Evolutionary conservation across 208 protist species (phyloP).

Genomic region (Leishmania major): DNA sequence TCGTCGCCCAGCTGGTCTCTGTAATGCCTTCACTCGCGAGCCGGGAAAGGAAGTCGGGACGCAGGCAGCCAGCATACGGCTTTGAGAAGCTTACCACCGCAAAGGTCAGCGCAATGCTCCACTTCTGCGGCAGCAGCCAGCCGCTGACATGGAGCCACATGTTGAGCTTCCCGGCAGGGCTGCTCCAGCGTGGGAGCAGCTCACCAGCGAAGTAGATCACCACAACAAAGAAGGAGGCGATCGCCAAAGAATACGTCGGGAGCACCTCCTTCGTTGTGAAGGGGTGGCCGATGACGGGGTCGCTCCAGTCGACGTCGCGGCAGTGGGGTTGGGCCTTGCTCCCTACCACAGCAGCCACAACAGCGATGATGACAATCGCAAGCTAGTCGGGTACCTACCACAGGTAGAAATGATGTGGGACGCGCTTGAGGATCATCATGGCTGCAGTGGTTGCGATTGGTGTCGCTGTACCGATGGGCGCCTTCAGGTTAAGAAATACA

Average conservation of each 20-base stretch:
- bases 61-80: slow-evolving; percentile 82
- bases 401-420: slow-evolving; percentile 14
- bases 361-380: slow-evolving; percentile 29
- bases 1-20: slow-evolving; percentile 19
- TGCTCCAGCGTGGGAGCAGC: slow-evolving; percentile 23
- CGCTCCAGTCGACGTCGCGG: slow-evolving; percentile 70
- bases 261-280: slow-evolving; percentile 45
- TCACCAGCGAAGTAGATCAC: slow-evolving; percentile 41
- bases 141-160: slow-evolving; percentile 44
- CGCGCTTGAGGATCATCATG: not conserved
- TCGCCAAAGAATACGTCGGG: slow-evolving; percentile 51
- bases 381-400: slow-evolving; percentile 60
- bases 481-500: no score
- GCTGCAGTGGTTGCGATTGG: not conserved
- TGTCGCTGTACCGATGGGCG: not conserved
- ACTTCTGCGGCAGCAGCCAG: slow-evolving; percentile 59
- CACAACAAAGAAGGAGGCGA: slow-evolving; percentile 38
- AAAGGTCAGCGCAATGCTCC: slow-evolving; percentile 47
- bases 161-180: slow-evolving; percentile 24
- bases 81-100: slow-evolving; percentile 58
- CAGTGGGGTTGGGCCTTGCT: slow-evolving; percentile 47
- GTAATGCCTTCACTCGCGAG: slow-evolving; percentile 50
- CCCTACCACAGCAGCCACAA: slow-evolving; percentile 18
- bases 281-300: slow-evolving; percentile 65
- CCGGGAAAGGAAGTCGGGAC: slow-evolving; percentile 83